Base-by-base conservation (phyloP, 208 protist species). In the Trypanosoma mega region DNA sequence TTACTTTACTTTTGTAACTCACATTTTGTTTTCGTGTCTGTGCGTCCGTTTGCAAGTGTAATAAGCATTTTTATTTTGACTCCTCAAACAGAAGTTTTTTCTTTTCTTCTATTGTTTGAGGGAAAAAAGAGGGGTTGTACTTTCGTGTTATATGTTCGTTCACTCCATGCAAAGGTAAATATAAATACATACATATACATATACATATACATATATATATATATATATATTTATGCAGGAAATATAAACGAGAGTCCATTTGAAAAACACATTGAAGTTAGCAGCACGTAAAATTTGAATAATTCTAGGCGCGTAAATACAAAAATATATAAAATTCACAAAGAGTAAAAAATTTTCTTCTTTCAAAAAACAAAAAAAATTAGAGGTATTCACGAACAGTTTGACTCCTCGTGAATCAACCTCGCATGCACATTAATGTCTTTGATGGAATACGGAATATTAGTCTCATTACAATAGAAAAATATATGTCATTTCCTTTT, bases 131-230 rank as follows among this genome's bases (percentile, higher is more conserved):
- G 34, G 6, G 8, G 34, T 39, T 39, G 34, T 39, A 12, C 34
- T 16, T 12, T 6, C 34, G 12, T 16, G 12, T 6, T 12, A 39
- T 12, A 39, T 12, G 34, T 6, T 39, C n/a, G n/a, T n/a, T n/a
- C n/a, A 39, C 8, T 12, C 6, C 34, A 39, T 39, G 34, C 6
- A 39, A 39, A 39, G 12, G 6, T 12, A 39, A 16, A 12, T 39
- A 39, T 39, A 39, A 16, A 39, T 39, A 39, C 12, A 39, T 39
- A 39, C 12, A 39, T 39, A 39, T 39, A 39, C 12, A 39, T 39
- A 39, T 39, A 39, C 12, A 37, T 36, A 33, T 37, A 54, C 16
- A 39, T 39, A 39, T 39, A 39, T 39, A 39, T 39, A 39, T 39
- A 39, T 39, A 39, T 39, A 39, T 16, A 39, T 12, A 16, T 16